Evolutionary conservation across 169 alveolate species (phyloP).

Genomic region (Besnoitia besnoiti): DNA sequence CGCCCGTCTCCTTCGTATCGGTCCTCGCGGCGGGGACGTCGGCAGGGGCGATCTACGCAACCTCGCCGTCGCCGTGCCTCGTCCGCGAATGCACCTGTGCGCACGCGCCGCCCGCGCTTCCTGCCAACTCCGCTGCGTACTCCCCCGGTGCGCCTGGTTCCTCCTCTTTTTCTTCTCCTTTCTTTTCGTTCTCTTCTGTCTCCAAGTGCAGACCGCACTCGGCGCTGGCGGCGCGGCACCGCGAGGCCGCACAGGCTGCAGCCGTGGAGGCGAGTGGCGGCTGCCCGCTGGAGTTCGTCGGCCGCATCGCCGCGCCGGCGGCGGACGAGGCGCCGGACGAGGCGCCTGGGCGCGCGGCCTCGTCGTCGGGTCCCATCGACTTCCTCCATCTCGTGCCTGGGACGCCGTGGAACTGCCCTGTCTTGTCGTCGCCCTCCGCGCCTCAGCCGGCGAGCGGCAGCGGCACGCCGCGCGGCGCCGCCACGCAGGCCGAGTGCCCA

Average conservation of each 20-base stretch:
- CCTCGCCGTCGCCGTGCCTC: conserved; percentile 3
- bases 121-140: not conserved
- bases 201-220: too few species aligned
- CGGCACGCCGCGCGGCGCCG: not conserved
- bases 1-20: not conserved
- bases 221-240: not conserved
- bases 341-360: too few species aligned
- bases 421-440: not conserved
- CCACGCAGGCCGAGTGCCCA: too few species aligned
- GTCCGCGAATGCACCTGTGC: not conserved
- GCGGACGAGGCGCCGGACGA: too few species aligned
- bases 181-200: not conserved
- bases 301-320: not conserved
- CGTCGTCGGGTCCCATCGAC: not conserved
- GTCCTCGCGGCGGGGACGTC: conserved; percentile 17
- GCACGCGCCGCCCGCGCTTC: not conserved
- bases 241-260: not conserved
- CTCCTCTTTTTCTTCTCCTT: conserved; percentile 22
- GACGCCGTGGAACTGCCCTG: not conserved
- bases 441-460: not conserved
- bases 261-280: not conserved
- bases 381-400: conserved; percentile 10
- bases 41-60: not conserved
- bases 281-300: not conserved
- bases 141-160: not conserved